These are phyloP conservation scores for Dalbergia cochinchinensis DNA, from an alignment of 306 rosid species.

Conservation along the genomic window DNA sequence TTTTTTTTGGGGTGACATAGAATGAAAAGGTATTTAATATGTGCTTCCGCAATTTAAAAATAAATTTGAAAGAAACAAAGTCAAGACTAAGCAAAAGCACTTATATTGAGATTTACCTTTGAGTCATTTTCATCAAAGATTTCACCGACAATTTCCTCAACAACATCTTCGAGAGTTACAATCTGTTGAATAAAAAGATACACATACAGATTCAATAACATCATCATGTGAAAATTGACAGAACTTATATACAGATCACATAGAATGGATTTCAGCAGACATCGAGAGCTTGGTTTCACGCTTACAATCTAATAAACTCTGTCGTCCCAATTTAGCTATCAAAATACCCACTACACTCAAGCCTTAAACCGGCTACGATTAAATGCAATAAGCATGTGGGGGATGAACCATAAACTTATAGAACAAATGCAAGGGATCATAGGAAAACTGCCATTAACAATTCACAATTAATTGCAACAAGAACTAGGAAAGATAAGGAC, in stretches of 20 bases:
- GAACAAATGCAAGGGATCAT: background rate
- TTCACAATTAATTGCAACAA: constrained; percentile 12
- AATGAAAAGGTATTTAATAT: background rate
- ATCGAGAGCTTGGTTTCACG: constrained; percentile 9
- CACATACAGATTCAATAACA: constrained; percentile 25
- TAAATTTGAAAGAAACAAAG: constrained; percentile 21
- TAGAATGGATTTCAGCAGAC: constrained; percentile 34
- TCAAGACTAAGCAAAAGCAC: constrained; percentile 23
- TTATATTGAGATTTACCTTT: constrained; percentile 63
- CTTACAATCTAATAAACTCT: constrained; percentile 3
- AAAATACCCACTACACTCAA: background rate
- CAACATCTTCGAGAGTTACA: constrained; percentile 94
- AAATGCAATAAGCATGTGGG: constrained; percentile 34
- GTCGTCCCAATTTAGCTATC: constrained; percentile 11
- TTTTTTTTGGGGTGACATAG: background rate
- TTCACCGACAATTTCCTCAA: constrained; percentile 99
- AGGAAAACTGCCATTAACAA: constrained; percentile 28
- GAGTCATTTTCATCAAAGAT: constrained; percentile 98
- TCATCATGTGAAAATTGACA: constrained; percentile 9
- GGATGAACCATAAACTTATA: constrained; percentile 23
- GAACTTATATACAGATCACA: constrained; percentile 29
- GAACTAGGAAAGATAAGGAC: constrained; percentile 10
- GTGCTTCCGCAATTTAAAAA: constrained; percentile 20
- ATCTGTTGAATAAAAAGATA: constrained; percentile 59
- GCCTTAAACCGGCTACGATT: background rate